Base-by-base conservation (phyloP, 306 rosid genomes). In the Lotus japonicus region DNA sequence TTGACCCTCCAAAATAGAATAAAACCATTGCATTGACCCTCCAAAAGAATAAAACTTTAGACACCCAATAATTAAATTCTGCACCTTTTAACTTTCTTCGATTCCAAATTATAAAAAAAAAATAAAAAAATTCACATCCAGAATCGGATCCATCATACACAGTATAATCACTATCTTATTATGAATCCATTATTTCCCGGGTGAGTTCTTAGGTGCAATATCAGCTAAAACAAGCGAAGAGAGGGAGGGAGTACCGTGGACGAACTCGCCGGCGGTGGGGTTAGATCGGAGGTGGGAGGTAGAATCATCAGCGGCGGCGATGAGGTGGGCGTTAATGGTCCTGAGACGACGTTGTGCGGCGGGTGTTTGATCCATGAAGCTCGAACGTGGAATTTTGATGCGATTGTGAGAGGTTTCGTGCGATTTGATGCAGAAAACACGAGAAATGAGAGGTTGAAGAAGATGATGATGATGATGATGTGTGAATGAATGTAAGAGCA, bases 211-310 rank as follows among this genome's bases (percentile, higher is more conserved):
- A 13, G 42, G 60, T 7, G 68, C 28, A 73, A 73, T 9, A 73
- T 28, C 21, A 55, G 55, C 42, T 64, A 10, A 48, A 46, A 9
- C 14, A 21, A 7, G 9, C 2, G 70, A 53, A 64, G 52, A 65
- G 51, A 35, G 81, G 35, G 68, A 38, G 36, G 33, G 33, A 28
- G 58, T 58, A 94, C 99, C 97, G 49, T 73, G 75, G 31, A 72
- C 64, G 64, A 94, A 90, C 81, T 94, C 95, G 81, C 69, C 97
- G 72, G 95, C 81, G 39, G 99, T 88, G 21, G 84, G 77, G 31
- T 81, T 85, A 0, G 79, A 66, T 14, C 72, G 92, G 71, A 94
- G 90, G 75, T 74, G 78, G 49, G 89, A 78, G 7, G 62, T 12
- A 39, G 85, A 69, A 11, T 86, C 90, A 0, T 14, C 77, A 7